Percentiles rank a stretch among this genome's conserved stretches.
phyloP scores from a whole-genome alignment of 495 filamentous ascomycete species.

The Aspergillus haitiensis region DNA sequence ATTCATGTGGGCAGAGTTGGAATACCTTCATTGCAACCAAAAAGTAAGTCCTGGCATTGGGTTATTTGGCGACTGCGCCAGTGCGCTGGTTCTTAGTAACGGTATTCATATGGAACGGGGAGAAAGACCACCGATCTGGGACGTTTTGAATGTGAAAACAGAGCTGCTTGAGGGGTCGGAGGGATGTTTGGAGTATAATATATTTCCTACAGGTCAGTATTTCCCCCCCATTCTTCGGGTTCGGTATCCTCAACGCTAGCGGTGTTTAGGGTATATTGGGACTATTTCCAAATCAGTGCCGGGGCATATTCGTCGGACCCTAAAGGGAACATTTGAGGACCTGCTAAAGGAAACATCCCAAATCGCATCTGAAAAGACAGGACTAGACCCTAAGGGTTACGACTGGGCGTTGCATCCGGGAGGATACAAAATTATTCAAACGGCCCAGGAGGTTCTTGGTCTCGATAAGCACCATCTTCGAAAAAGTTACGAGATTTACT shows the following conservation, averaged over 20 bases:
- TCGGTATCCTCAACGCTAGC: not conserved
- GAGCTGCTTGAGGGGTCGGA: slow-evolving; percentile 8
- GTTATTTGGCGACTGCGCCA: slow-evolving; percentile 3
- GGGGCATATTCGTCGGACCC: not conserved
- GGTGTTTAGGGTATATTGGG: not conserved
- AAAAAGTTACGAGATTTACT: not conserved
- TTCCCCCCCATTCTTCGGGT: not conserved
- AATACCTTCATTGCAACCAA: not conserved
- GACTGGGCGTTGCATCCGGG: slow-evolving; percentile 16
- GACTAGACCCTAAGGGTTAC: not conserved
- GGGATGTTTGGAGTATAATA: not conserved
- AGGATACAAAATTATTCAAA: not conserved
- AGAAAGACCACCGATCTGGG: not conserved
- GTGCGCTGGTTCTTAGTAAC: slow-evolving; percentile 8
- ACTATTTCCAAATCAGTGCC: not conserved
- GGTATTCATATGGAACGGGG: not conserved
- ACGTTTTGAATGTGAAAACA: not conserved
- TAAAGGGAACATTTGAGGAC: not conserved
- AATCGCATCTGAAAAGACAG: not conserved
- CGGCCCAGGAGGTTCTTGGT: not conserved
- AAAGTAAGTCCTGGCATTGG: not conserved
- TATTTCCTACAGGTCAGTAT: not conserved
- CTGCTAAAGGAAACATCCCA: not conserved
- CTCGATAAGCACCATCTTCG: slow-evolving; percentile 6
- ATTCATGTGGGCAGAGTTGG: not conserved